Base-by-base conservation (phyloP, 768 basidiomycete species). In the Amanita fuliginea region DNA sequence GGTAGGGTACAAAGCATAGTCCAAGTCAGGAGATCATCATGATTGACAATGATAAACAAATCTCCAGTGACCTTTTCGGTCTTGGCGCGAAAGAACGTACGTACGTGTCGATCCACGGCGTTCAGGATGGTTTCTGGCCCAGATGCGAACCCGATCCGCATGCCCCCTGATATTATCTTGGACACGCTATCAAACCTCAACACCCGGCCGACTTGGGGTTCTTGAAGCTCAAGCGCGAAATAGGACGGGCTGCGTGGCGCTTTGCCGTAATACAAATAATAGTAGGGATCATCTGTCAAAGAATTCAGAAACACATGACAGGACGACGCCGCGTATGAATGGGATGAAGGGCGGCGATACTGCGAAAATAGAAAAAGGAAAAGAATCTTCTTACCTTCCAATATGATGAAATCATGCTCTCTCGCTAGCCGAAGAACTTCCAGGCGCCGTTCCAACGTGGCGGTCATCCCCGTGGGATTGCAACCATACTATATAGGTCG, bases 121-220 rank as follows among this genome's bases (percentile, higher is more conserved):
- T 77, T 68, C 14, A 89, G 60, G 32, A 96, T 67, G 8, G 70
- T 63, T 42, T 72, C 72, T 14, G 93, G 90, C 6, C 86, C 91
- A 6, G 83, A 80, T 2, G 77, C 80, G 59, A 86, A 92, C 6
- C 91, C 92, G 52, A 93, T 72, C 16, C 87, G 80, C 59, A 90
- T 77, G 10, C 88, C 86, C 18, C 81, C 74, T 14, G 81, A 82
- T 18, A 83, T 71, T 37, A 94, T 70, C 68, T 96, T 96, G 48
- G 86, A 90, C 47, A 95, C 72, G 59, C 86, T 90, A 61, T 96
- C 93, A 62, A 95, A 91, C 35, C 93, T 79, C 16, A 95, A 57
- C 34, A 95, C 90, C 10, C 83, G 78, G 2, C 93, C 93, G 19
- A 77, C 74, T 56, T 80, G 76, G 33, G 75, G 71, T 54, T 77